Conservation (phyloP, 2,329 filamentous ascomycete species). For the Thelonectria blattea region DNA sequence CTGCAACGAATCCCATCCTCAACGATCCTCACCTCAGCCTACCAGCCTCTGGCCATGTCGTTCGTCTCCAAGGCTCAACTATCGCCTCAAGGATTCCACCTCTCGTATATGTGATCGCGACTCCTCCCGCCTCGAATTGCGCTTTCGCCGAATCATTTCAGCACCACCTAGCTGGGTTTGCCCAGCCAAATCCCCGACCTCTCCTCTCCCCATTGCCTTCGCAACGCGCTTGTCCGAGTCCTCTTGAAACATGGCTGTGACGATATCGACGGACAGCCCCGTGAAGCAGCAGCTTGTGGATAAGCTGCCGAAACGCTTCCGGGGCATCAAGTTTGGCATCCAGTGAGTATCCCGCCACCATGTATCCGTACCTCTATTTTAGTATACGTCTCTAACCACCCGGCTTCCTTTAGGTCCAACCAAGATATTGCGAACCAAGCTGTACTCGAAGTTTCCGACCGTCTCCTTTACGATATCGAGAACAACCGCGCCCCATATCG, state of each 20-base stretch:
- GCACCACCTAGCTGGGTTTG: background rate
- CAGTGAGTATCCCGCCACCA: conserved; percentile 60
- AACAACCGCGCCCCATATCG: conserved; percentile 76
- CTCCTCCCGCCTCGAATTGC: background rate
- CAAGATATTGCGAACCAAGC: conserved; percentile 96
- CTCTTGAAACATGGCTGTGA: conserved; percentile 20
- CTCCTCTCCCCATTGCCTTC: background rate
- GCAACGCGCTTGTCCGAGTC: background rate
- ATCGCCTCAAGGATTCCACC: conserved; percentile 13
- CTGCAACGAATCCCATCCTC: background rate
- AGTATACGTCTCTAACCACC: background rate
- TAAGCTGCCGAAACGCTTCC: conserved; percentile 88
- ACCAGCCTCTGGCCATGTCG: conserved; percentile 29
- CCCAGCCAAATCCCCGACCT: background rate
- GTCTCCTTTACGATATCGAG: conserved; percentile 89
- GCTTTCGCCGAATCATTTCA: background rate
- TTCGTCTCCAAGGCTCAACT: conserved; percentile 12
- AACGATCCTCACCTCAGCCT: conserved; percentile 5
- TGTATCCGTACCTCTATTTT: background rate
- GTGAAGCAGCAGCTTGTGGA: conserved; percentile 91
- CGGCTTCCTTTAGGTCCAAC: conserved; percentile 66
- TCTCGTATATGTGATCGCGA: conserved; percentile 24
- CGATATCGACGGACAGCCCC: conserved; percentile 39
- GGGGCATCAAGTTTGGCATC: conserved; percentile 91
- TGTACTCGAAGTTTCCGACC: conserved; percentile 92